A percentile compares a stretch with the other conserved stretches of the same genome.
phyloP scores from a whole-genome alignment of 257 asterid genomes.

The Scutellaria barbata region DNA sequence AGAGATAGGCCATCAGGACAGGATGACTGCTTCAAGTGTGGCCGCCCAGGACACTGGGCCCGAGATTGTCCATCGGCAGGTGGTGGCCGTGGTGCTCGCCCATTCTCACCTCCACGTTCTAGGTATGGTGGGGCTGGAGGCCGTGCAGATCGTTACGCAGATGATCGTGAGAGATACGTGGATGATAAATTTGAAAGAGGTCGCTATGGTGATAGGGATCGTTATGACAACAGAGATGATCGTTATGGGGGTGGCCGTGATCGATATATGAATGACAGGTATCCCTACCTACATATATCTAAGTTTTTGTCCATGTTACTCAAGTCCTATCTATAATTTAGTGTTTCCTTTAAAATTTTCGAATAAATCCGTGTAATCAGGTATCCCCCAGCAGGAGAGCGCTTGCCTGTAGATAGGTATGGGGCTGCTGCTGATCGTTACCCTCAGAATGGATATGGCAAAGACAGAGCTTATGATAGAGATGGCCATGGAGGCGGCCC shows the following conservation, averaged over 20 bases:
- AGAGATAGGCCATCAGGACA: constrained; percentile 79
- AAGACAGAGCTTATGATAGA: constrained; percentile 62
- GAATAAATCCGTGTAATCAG: constrained; percentile 41
- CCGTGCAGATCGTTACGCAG: constrained; percentile 85
- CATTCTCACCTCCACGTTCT: constrained; percentile 77
- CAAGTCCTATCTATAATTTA: background rate
- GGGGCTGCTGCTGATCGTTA: constrained; percentile 70
- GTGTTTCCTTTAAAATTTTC: constrained; percentile 3
- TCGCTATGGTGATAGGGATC: constrained; percentile 80
- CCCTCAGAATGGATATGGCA: constrained; percentile 67
- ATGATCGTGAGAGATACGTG: constrained; percentile 72
- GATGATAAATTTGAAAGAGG: constrained; percentile 86
- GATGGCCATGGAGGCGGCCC: constrained; percentile 50
- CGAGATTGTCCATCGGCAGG: constrained; percentile 88
- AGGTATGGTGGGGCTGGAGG: constrained; percentile 73
- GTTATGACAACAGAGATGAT: constrained; percentile 70
- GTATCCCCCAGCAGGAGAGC: constrained; percentile 70
- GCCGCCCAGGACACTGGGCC: constrained; percentile 98
- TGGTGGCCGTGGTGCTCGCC: constrained; percentile 76
- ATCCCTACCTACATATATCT: background rate
- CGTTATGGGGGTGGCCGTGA: constrained; percentile 76
- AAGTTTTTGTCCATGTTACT: background rate
- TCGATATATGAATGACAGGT: constrained; percentile 73
- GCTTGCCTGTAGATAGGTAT: constrained; percentile 64
- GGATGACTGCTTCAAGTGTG: constrained; percentile 93